phyloP scores from a whole-genome alignment of 306 rosid genomes.

The Gynostemma pentaphyllum region DNA sequence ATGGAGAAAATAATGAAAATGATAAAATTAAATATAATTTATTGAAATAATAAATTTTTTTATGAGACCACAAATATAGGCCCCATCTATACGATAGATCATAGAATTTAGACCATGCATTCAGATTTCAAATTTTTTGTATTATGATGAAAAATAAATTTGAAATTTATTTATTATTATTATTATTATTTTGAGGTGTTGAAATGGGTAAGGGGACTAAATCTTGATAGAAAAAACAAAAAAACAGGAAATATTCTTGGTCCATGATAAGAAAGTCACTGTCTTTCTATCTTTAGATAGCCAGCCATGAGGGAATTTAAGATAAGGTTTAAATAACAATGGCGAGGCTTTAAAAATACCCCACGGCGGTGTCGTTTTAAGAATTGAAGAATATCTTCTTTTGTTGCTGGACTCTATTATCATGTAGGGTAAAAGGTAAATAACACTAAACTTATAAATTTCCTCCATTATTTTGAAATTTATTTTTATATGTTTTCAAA shows the following conservation, averaged over 20 bases:
- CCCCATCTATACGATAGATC: background rate
- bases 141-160: background rate
- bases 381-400: background rate
- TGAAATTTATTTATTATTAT: background rate
- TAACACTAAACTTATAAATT: background rate
- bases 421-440: no score
- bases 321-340: background rate
- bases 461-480: no score
- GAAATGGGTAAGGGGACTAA: background rate
- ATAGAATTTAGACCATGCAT: constrained; percentile 1
- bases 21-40: background rate
- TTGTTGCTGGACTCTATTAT: background rate
- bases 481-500: no score
- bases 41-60: background rate
- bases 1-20: background rate
- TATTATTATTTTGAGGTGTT: background rate
- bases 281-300: background rate
- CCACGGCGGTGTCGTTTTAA: background rate
- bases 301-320: background rate
- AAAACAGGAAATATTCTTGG: background rate
- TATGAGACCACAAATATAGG: background rate
- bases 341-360: background rate
- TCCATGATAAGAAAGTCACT: background rate
- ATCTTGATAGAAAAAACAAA: constrained; percentile 3
- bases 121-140: constrained; percentile 5